Base-by-base conservation (phyloP, 805 yeast species). In the Suhomyces sp. region DNA sequence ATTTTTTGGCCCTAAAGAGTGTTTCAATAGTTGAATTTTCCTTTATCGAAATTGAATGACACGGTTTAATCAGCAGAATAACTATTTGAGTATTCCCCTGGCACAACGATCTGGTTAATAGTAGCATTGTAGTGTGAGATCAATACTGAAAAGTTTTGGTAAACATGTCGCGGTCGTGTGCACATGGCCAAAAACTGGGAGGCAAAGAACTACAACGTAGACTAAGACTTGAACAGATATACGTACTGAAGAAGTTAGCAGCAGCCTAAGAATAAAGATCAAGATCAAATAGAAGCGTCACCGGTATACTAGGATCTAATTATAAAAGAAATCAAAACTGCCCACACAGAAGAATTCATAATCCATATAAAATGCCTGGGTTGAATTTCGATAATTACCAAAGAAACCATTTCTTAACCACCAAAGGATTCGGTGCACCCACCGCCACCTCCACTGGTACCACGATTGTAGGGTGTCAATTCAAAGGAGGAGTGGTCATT, bases 401-500 rank as follows among this genome's bases (percentile, higher is more conserved):
- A 60, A 83, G 98, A 72, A 93, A 93, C 63, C 77, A 76, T 40
- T 80, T 68, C 48, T 72, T 93, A 36, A 72, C 83, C 12, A 68
- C 82, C 15, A 73, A 79, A 46, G 96, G 97, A 9, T 77, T 74
- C 51, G 77, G 81, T 3, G 68, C 78, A 22, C 97, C 98, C 35
- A 82, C 73, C 45, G 95, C 96, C 23, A 93, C 98, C 1, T 88
- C 97, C 15, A 93, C 98, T 1, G 98, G 98, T 70, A 93, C 98
- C n/a, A 93, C 98, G 0, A 93, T 93, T 68, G 98, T 93, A 16
- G 98, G 98, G 33, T 86, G 95, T 58, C 85, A 83, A 56, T 91
- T 84, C 63, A 70, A 85, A 35, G 91, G 88, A 42, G 98, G 98
- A 51, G 98, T 91, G 19, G 88, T 93, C 46, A 88, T 93, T 63